Conservation (phyloP, 768 basidiomycete species). For the Boletus barrowsii region DNA sequence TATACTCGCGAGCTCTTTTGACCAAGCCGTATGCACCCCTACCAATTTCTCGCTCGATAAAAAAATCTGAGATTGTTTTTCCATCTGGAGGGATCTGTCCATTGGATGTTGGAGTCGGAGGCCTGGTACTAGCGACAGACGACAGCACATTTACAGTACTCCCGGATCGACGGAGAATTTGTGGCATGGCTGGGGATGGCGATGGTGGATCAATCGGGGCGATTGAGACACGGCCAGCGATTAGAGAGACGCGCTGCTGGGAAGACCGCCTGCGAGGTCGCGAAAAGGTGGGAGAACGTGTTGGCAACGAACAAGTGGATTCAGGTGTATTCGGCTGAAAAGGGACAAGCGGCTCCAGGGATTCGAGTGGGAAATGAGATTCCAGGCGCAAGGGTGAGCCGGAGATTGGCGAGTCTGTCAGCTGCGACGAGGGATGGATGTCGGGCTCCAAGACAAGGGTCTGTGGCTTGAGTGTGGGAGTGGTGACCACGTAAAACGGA, state of each 20-base stretch:
- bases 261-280: constrained; percentile 76
- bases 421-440: constrained; percentile 27
- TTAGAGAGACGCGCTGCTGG: constrained; percentile 79
- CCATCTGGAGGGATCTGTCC: constrained; percentile 42
- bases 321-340: constrained; percentile 20
- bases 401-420: constrained; percentile 30
- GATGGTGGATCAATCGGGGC: constrained; percentile 73
- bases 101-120: constrained; percentile 54
- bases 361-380: constrained; percentile 30
- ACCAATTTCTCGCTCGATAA: constrained; percentile 85
- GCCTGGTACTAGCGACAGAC: constrained; percentile 53
- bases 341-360: constrained; percentile 17
- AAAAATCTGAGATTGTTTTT: constrained; percentile 80
- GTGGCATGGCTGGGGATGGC: constrained; percentile 56
- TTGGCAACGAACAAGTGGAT: constrained; percentile 29
- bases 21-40: constrained; percentile 95
- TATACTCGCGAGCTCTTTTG: constrained; percentile 81
- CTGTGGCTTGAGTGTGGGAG: constrained; percentile 27
- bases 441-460: constrained; percentile 22
- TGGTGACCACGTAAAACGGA: constrained; percentile 14
- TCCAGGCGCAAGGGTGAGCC: constrained; percentile 34
- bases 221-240: constrained; percentile 78
- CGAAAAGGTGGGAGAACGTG: constrained; percentile 54
- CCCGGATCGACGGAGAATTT: constrained; percentile 59
- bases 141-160: constrained; percentile 66